Base-by-base conservation (phyloP, 1,284 basidiomycete species). In the Mycosarcoma mackinlayi region DNA sequence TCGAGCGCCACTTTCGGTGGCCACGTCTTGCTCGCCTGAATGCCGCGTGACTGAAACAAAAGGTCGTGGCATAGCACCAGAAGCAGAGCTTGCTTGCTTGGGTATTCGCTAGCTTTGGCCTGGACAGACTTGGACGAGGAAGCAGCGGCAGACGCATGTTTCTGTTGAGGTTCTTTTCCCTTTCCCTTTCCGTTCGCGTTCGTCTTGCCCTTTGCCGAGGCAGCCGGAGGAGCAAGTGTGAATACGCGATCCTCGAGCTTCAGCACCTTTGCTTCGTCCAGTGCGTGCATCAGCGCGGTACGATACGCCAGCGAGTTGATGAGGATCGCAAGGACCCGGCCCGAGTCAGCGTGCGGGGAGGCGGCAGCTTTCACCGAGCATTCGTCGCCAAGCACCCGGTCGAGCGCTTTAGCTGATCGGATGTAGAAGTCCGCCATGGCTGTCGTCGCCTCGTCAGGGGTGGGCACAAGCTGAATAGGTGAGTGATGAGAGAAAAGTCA, bases 351-450 rank as follows among this genome's bases (percentile, higher is more conserved):
- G 33, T 65, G 51, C 9, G 56, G 33, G 2, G 72, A 38, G 0
- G 76, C 71, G 6, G 67, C 58, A 0, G 76, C 74, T 50, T 79
- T 79, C 40, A 79, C 66, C 16, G 77, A 79, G 30, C 66, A 73
- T 46, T 76, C 69, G 27, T 70, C 65, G 19, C 62, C 41, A 8
- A 71, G 51, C 27, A 76, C 68, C 10, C 65, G 58, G 31, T 79
- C 76, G 31, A 79, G 58, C 14, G 76, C 64, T 18, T 40, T 42
- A 1, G 72, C 76, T 8, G 74, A 57, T 1, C 76, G 68, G n/a
- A 79, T 46, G 58, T 79, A 79, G 37, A 78, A 79, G 46, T 79
- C 77, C 3, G 76, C 72, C 76, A 78, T 78, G n/a, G n/a, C n/a
- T n/a, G n/a, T n/a, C n/a, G n/a, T n/a, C n/a, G n/a, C n/a, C n/a